A percentile compares a stretch with the other conserved stretches of the same genome.
These are phyloP conservation scores for Russula sp. DNA, from an alignment of 768 basidiomycete genomes.

Conservation along the genomic window DNA sequence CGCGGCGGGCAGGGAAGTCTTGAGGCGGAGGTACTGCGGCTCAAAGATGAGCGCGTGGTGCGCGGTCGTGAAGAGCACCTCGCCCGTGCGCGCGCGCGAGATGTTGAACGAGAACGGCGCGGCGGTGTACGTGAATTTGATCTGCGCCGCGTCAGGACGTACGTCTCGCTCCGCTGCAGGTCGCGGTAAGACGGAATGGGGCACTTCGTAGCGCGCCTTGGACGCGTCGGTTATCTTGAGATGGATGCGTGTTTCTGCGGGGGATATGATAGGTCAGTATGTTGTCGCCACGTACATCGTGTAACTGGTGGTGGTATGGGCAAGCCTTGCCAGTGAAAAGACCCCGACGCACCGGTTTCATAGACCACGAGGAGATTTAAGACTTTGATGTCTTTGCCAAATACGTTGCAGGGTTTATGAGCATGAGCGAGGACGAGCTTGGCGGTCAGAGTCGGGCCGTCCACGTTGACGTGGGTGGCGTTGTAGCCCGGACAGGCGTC, in stretches of 20 bases:
- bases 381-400: conserved; percentile 44
- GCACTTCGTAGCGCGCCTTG: conserved; percentile 52
- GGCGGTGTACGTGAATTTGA: conserved; percentile 52
- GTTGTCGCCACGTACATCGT: neutral
- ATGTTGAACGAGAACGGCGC: conserved; percentile 59
- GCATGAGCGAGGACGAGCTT: conserved; percentile 44
- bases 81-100: conserved; percentile 38
- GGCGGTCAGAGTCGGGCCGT: conserved; percentile 39
- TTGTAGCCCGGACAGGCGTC: conserved; percentile 58
- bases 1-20: conserved; percentile 48
- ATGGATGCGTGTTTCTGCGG: conserved; percentile 48
- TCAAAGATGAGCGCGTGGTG: conserved; percentile 63
- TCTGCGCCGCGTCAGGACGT: conserved; percentile 32
- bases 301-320: too few species aligned
- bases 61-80: conserved; percentile 56
- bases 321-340: too few species aligned
- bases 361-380: conserved; percentile 48
- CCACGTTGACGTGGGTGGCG: conserved; percentile 37
- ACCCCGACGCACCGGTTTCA: conserved; percentile 39
- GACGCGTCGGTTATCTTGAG: conserved; percentile 53
- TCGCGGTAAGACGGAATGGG: conserved; percentile 51
- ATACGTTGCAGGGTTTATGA: conserved; percentile 54
- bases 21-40: conserved; percentile 68
- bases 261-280: neutral
- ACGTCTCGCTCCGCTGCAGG: conserved; percentile 32